A percentile compares a stretch with the other conserved stretches of the same genome.
phyloP scores from a whole-genome alignment of 1,284 basidiomycete genomes.

The Moniliophthora roreri region DNA sequence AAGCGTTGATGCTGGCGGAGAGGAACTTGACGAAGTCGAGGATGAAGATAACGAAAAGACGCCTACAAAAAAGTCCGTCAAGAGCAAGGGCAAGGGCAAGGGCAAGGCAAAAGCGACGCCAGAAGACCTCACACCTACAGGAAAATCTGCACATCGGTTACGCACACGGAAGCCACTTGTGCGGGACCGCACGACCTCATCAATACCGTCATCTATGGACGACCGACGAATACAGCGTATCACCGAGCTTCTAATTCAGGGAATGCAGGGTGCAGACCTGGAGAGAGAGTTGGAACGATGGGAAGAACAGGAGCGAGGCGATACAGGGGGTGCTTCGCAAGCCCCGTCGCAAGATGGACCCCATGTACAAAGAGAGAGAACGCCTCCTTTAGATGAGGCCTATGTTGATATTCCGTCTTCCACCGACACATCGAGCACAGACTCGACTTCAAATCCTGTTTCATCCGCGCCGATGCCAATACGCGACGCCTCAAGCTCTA shows the following conservation, averaged over 20 bases:
- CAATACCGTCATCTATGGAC: conserved; percentile 13
- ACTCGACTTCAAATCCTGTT: too few species aligned
- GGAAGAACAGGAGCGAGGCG: too few species aligned
- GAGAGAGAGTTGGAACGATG: conserved; percentile 68
- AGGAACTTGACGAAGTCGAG: not conserved
- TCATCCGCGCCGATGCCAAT: too few species aligned
- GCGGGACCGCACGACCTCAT: conserved; percentile 28
- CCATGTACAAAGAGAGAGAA: too few species aligned
- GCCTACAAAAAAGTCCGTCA: not conserved
- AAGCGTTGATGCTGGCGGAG: not conserved
- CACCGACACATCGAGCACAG: too few species aligned
- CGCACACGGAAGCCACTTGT: conserved; percentile 47
- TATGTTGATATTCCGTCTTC: too few species aligned
- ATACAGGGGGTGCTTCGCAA: too few species aligned
- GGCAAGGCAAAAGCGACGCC: conserved; percentile 12
- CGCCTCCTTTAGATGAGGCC: too few species aligned
- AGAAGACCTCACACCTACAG: not conserved
- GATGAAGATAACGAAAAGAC: not conserved
- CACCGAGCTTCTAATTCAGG: conserved; percentile 66
- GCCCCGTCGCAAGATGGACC: too few species aligned
- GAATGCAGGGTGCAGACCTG: conserved; percentile 66
- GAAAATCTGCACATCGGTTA: not conserved
- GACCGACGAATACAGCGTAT: conserved; percentile 37
- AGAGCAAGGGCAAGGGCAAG: conserved; percentile 18
- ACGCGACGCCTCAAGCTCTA: too few species aligned